Base-by-base conservation (phyloP, 2,329 filamentous ascomycete species). In the Fusarium staphyleae region DNA sequence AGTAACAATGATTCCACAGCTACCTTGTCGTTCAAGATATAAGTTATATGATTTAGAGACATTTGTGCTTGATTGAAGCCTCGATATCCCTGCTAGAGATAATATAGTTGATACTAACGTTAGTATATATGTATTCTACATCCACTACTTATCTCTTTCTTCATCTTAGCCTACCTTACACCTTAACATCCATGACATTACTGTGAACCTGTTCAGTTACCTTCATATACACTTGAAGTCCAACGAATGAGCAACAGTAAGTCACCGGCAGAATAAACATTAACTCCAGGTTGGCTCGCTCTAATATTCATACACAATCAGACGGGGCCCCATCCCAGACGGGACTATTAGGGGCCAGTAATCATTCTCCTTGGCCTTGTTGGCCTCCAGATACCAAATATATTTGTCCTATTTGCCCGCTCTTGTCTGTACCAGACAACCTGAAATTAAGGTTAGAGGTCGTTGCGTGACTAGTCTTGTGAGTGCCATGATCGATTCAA, bases 401-500 rank as follows among this genome's bases (percentile, higher is more conserved):
- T 39, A 13, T 7, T 26, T 41, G 19, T 22, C 26, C 33, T 22
- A 15, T 36, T 12, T 46, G n/a, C 43, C 14, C 11, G 3, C 16
- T 19, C 16, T 36, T 19, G 3, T 14, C 43, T 37, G 12, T n/a
- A 19, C 12, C 14, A 12, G 8, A 22, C 13, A 12, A 14, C 29
- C 15, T n/a, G 16, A 9, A 13, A 16, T 30, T n/a, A 29, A 19
- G 24, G 32, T 7, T 18, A 30, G 12, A 35, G n/a, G 16, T 12
- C 16, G 37, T 34, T 12, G 12, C 43, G 30, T 43, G 36, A 42
- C 30, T 18, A 53, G 46, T 55, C 57, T 15, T 34, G 55, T 18
- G 55, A 58, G 40, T 62, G 60, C 18, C 63, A 61, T n/a, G 67
- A 60, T 52, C 74, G 67, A 55, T 70, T 67, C 45, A 72, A 62